Base-by-base conservation (phyloP, 352 stramenopile genomes). In the Hyaloperonospora arabidopsidis region DNA sequence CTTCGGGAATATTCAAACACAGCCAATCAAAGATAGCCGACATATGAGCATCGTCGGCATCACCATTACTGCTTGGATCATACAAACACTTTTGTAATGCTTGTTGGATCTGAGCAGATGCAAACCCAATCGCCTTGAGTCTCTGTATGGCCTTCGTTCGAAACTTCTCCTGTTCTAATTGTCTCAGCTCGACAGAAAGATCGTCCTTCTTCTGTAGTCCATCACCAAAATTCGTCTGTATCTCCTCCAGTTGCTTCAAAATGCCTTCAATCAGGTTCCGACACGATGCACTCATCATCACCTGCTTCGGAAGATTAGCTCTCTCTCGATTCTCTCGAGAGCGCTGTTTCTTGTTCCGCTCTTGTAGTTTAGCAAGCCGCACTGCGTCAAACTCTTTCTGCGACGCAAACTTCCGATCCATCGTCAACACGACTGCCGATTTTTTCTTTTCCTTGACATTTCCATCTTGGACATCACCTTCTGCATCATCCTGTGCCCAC, bases 251-350 rank as follows among this genome's bases (percentile, higher is more conserved):
- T 1, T 76, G 58, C 35, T 59, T 74, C 53, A 95, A 62, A 25
- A 97, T 70, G 1, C 57, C 63, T 67, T 97, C 87, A 56, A 98
- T 95, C 44, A 88, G 65, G 28, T 87, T 78, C 32, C 94, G 70
- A 39, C 95, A 89, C 17, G 72, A 52, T 0, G 83, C 83, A 52
- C 76, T 90, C 86, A 98, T 96, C 63, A 96, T 95, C 13, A 98
- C 90, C 18, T 75, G 67, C 57, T 87, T 89, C 28, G 82, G 67
- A 34, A 80, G 61, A 67, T 98, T 98, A 7, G 91, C 89, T 66
- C 89, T 87, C 50, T 95, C 80, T 34, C 90, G 78, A 45, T 93
- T 95, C 74, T 97, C 90, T n/a, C 91, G 76, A 48, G 87, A 63
- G 15, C 84, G 84, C 60, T 82, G 76, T 23, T 77, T 70, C 25